A percentile compares a stretch with the other conserved stretches of the same genome.
phyloP scores from a whole-genome alignment of 2,329 filamentous ascomycete species.

The Allantophomopsis cytisporea region DNA sequence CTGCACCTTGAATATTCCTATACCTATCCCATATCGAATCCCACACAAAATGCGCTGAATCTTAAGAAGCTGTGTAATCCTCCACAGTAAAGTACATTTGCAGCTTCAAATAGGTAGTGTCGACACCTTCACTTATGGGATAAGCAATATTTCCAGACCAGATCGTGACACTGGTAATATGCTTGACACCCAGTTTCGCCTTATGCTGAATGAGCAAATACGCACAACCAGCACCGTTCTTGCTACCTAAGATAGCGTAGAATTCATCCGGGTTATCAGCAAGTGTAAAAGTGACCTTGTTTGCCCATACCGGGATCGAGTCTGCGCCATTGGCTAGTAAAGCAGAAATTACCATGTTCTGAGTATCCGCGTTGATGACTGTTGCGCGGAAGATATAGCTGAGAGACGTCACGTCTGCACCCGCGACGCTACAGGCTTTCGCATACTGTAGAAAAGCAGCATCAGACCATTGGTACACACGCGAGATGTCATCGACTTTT shows the following conservation, averaged over 20 bases:
- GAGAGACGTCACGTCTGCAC: background rate
- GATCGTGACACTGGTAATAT: too few species aligned
- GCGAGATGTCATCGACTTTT: background rate
- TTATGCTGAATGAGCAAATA: background rate
- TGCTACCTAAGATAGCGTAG: background rate
- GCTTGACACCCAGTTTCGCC: background rate
- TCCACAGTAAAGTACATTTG: too few species aligned
- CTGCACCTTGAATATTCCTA: too few species aligned
- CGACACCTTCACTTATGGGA: too few species aligned
- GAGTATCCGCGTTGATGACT: background rate
- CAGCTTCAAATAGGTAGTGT: too few species aligned
- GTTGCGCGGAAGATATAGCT: background rate
- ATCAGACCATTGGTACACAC: background rate
- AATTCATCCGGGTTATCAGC: background rate
- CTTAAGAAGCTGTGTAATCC: too few species aligned
- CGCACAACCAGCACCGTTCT: background rate
- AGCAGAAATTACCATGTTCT: background rate
- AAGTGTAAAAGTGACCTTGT: background rate
- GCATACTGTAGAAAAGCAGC: background rate
- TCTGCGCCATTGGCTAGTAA: background rate
- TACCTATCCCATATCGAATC: too few species aligned
- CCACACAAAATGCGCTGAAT: too few species aligned
- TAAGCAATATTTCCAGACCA: too few species aligned
- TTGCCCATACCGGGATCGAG: background rate
- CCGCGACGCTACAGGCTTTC: background rate